Evolutionary conservation across 768 basidiomycete genomes (phyloP), one percentile per base, ranked within the genome.

Genomic region (Phaeolepiota aurea): DNA sequence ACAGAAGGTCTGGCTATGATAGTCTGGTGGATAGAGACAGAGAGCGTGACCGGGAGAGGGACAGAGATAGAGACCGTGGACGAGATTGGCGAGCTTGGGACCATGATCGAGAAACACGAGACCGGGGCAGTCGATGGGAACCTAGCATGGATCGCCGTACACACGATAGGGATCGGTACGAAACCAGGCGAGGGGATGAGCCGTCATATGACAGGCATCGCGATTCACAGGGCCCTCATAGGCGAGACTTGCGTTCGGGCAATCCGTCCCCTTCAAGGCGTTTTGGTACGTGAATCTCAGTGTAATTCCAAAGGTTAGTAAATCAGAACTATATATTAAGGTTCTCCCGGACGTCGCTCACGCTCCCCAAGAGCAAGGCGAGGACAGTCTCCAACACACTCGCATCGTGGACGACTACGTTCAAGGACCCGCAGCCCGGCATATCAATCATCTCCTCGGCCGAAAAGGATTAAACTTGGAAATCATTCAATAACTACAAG

Each of bases 401-500:
- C 53, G 12, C 44, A 42, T 42, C 53, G 53, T 37, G 41, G 44
- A 23, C 47, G 52, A 32, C 37, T 40, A 7, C 50, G 48, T 13
- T 41, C 57, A 20, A 53, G 56, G 41, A 49, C 42, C 11, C 44
- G 47, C n/a, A 58, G 56, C 41, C 52, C 54, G 32, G 13, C 14
- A 12, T 42, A 37, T 37, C 54, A 42, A 20, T 52, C 56, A 16
- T 41, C 49, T 23, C 46, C 55, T 20, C 46, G 46, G 5, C 43
- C 44, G 5, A 52, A 47, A 44, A 41, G 48, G 9, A 42, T 58
- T 35, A 54, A 52, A 40, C 40, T 58, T 13, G 60, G 56, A 12
- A 58, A 59, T 31, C 56, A 59, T 43, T 54, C 60, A 21, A 53
- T 56, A 20, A 43, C 42, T 23, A 41, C 42, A 16, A 56, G 54